These are phyloP conservation scores for Coemansia sp. DNA, from an alignment of 192 early-diverging fungal genomes.

Conservation along the genomic window DNA sequence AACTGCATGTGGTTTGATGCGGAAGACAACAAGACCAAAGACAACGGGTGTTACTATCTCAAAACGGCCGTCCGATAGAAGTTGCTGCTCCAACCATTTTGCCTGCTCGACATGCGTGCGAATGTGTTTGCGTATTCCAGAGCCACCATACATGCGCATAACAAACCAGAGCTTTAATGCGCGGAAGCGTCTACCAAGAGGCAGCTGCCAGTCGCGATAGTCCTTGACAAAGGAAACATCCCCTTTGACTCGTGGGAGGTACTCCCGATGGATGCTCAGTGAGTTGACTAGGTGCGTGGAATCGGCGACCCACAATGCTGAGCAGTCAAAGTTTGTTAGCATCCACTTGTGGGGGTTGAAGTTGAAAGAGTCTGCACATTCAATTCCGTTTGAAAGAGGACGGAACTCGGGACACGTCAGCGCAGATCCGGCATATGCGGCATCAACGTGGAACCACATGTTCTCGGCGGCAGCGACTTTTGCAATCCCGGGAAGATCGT, in stretches of 20 bases:
- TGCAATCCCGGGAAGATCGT: constrained; percentile 59
- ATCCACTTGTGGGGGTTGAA: constrained; percentile 70
- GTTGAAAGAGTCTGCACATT: constrained; percentile 61
- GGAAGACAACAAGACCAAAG: constrained; percentile 56
- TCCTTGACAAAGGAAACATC: constrained; percentile 50
- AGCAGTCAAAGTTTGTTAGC: constrained; percentile 67
- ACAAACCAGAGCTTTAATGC: constrained; percentile 70
- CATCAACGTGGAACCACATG: constrained; percentile 68
- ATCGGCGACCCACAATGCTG: constrained; percentile 60
- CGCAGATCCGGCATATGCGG: constrained; percentile 64
- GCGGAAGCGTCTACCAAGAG: constrained; percentile 62
- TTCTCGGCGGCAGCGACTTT: constrained; percentile 42
- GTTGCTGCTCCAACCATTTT: constrained; percentile 38
- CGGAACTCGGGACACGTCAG: constrained; percentile 62
- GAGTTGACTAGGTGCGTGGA: constrained; percentile 53
- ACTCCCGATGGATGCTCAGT: constrained; percentile 57
- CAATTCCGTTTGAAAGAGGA: constrained; percentile 48
- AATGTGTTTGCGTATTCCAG: constrained; percentile 57
- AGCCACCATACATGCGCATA: constrained; percentile 59
- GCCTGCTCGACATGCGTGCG: constrained; percentile 44
- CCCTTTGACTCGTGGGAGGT: constrained; percentile 46
- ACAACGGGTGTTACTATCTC: constrained; percentile 44
- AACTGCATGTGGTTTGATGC: constrained; percentile 41
- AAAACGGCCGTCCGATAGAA: constrained; percentile 49
- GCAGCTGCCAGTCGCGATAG: constrained; percentile 62